phyloP scores from a whole-genome alignment of 176 grass and related monocot species.

The Phoenix dactylifera region DNA sequence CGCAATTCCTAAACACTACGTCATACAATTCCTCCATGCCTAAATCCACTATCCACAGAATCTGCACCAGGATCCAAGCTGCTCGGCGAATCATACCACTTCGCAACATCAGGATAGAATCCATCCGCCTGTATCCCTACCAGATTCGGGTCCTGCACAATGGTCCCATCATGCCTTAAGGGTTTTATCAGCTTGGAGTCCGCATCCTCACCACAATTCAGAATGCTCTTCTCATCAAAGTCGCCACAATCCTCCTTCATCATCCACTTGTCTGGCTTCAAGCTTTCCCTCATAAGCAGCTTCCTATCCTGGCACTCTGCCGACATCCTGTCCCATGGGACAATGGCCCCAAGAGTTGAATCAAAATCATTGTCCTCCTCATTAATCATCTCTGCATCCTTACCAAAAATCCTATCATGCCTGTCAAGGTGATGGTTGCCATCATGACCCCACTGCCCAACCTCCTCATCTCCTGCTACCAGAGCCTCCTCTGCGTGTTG shows the following conservation, averaged over 20 bases:
- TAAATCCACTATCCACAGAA: conserved; percentile 50
- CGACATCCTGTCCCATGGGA: conserved; percentile 82
- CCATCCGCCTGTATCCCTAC: conserved; percentile 81
- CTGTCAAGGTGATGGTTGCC: conserved; percentile 45
- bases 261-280: conserved; percentile 89
- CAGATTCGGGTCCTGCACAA: conserved; percentile 64
- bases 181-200: conserved; percentile 89
- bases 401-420: conserved; percentile 51
- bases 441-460: conserved; percentile 44
- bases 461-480: conserved; percentile 46
- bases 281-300: conserved; percentile 63
- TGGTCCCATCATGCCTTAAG: conserved; percentile 63
- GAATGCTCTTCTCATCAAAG: conserved; percentile 89
- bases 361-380: conserved; percentile 83
- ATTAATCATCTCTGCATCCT: conserved; percentile 90
- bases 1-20: background rate
- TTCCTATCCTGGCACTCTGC: conserved; percentile 69
- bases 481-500: conserved; percentile 55
- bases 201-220: conserved; percentile 74
- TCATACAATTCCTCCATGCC: conserved; percentile 67
- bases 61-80: conserved; percentile 68
- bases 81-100: conserved; percentile 94
- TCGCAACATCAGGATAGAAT: conserved; percentile 63
- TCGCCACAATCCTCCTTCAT: conserved; percentile 78
- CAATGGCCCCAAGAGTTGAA: conserved; percentile 74